phyloP scores from a whole-genome alignment of 148 eudicot species.

The Beta vulgaris region DNA sequence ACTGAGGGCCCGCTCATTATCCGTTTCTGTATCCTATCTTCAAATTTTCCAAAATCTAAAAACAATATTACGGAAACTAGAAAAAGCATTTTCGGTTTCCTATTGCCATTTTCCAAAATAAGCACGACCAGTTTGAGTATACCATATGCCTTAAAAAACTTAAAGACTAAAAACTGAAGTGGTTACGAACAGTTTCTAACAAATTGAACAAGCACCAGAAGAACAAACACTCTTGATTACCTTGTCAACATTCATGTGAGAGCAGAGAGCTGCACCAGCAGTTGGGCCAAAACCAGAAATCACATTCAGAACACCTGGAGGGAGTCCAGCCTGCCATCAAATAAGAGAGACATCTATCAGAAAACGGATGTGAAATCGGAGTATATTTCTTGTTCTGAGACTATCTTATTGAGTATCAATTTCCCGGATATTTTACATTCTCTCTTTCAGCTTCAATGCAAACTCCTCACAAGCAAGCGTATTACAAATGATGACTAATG shows the following conservation, averaged over 20 bases:
- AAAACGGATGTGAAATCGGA: neutral
- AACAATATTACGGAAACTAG: no score
- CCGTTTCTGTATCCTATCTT: no score
- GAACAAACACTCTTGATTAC: slow-evolving; percentile 23
- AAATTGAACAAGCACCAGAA: neutral
- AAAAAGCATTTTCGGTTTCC: no score
- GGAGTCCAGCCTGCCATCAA: slow-evolving; percentile 54
- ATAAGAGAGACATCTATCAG: neutral
- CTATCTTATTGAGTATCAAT: neutral
- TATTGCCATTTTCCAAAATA: no score
- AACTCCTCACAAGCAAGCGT: neutral
- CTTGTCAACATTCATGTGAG: slow-evolving; percentile 69
- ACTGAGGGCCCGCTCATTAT: no score
- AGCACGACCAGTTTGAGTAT: no score
- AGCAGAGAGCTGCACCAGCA: slow-evolving; percentile 59
- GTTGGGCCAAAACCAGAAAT: slow-evolving; percentile 61
- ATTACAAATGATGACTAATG: neutral
- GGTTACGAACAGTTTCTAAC: neutral
- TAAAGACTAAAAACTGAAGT: no score
- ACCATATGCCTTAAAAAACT: no score
- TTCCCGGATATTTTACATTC: neutral
- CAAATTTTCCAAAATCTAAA: no score
- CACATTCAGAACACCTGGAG: slow-evolving; percentile 59
- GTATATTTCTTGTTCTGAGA: neutral
- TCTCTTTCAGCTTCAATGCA: neutral